phyloP scores from a whole-genome alignment of 305 asterid genomes.

The Fraxinus ornus region DNA sequence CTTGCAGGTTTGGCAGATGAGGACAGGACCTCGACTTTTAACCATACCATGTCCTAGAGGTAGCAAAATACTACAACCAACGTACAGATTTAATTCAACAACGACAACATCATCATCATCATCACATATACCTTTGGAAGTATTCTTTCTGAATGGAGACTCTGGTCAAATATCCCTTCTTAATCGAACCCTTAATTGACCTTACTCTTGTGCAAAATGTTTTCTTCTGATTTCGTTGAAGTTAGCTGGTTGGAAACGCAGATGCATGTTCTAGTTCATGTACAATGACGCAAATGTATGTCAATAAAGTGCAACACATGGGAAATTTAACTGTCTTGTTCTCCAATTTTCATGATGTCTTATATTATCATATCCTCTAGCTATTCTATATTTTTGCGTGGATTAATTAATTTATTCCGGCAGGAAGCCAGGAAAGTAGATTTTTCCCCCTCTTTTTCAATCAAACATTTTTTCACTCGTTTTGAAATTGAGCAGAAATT shows the following conservation, averaged over 20 bases:
- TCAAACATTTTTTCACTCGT: neutral
- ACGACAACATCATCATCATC: slow-evolving; percentile 35
- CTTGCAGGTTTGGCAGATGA: slow-evolving; percentile 95
- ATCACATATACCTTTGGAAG: slow-evolving; percentile 66
- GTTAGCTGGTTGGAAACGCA: too few relatives aligned
- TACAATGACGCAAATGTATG: neutral
- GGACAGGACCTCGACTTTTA: slow-evolving; percentile 84
- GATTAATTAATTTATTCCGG: neutral
- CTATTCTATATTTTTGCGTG: neutral
- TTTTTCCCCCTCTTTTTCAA: neutral
- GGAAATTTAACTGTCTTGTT: neutral
- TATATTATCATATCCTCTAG: neutral
- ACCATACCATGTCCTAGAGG: slow-evolving; percentile 90
- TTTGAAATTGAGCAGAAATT: neutral
- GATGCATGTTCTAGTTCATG: neutral
- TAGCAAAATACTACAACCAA: slow-evolving; percentile 80
- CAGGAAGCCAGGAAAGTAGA: neutral
- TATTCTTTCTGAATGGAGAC: slow-evolving; percentile 88
- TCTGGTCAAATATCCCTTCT: slow-evolving; percentile 83
- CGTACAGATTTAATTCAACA: slow-evolving; percentile 72
- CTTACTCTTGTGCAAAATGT: neutral
- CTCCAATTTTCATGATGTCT: neutral
- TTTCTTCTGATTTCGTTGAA: neutral
- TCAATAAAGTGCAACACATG: neutral
- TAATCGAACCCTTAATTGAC: slow-evolving; percentile 55